phyloP scores from a whole-genome alignment of 768 basidiomycete genomes.

The Collybiopsis luxurians region DNA sequence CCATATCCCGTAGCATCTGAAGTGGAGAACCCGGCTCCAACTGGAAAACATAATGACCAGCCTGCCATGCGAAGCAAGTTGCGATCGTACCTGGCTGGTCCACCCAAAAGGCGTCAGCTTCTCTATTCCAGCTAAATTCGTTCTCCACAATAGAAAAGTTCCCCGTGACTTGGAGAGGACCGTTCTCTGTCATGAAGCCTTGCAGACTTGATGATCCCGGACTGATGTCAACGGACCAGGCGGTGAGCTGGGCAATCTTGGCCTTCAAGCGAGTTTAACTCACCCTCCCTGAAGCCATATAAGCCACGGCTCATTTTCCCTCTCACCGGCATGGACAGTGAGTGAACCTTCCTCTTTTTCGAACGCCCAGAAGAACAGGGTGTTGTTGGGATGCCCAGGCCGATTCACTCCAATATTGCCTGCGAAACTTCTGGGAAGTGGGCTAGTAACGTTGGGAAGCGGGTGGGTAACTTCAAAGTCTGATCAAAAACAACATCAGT shows the following conservation, averaged over 20 bases:
- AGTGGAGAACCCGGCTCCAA: slow-evolving; percentile 8
- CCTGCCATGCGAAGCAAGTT: not conserved
- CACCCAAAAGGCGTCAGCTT: slow-evolving; percentile 14
- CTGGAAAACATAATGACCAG: not conserved
- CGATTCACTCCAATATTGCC: slow-evolving; percentile 65
- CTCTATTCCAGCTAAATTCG: slow-evolving; percentile 12
- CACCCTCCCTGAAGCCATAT: slow-evolving; percentile 77
- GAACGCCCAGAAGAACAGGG: slow-evolving; percentile 39
- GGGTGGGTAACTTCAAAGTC: slow-evolving; percentile 57
- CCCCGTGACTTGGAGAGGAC: slow-evolving; percentile 6
- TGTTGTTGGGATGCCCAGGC: slow-evolving; percentile 42
- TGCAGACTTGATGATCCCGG: not conserved
- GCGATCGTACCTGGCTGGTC: not conserved
- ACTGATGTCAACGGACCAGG: not conserved
- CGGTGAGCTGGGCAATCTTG: not conserved
- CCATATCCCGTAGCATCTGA: slow-evolving; percentile 2
- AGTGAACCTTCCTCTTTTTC: slow-evolving; percentile 34
- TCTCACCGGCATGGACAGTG: slow-evolving; percentile 28
- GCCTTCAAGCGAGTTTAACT: slow-evolving; percentile 15
- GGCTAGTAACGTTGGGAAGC: slow-evolving; percentile 55
- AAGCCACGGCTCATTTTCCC: slow-evolving; percentile 53
- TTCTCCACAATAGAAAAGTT: slow-evolving; percentile 9
- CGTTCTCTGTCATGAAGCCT: slow-evolving; percentile 9
- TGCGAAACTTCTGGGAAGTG: slow-evolving; percentile 47
- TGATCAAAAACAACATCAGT: slow-evolving; percentile 18